These are phyloP conservation scores for Aspergillus mulundensis DNA, from an alignment of 495 filamentous ascomycete species.

Conservation along the genomic window DNA sequence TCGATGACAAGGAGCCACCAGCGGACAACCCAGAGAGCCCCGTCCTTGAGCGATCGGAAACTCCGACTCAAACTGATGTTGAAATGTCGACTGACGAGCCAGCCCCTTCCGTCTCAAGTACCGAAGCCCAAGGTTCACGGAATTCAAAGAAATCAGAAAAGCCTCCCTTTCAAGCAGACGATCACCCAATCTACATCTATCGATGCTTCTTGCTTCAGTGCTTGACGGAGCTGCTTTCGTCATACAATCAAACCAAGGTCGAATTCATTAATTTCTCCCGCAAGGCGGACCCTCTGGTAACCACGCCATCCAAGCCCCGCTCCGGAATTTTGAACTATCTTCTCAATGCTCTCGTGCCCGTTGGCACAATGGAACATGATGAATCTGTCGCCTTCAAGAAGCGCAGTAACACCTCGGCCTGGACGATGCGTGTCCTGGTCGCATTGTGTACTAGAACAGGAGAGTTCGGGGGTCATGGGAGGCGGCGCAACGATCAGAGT, in stretches of 20 bases:
- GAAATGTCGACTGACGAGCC: slow-evolving; percentile 45
- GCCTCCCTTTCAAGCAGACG: slow-evolving; percentile 78
- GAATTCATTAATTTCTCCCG: slow-evolving; percentile 99
- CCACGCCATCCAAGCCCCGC: slow-evolving; percentile 89
- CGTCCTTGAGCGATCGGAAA: slow-evolving; percentile 30
- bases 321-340: slow-evolving; percentile 92
- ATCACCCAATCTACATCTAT: slow-evolving; percentile 94
- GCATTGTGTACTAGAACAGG: slow-evolving; percentile 83
- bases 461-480: slow-evolving; percentile 51
- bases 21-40: slow-evolving; percentile 46
- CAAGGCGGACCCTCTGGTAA: slow-evolving; percentile 73
- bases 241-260: slow-evolving; percentile 89
- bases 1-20: slow-evolving; percentile 70
- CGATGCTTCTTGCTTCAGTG: slow-evolving; percentile 93
- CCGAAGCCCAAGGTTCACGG: slow-evolving; percentile 28
- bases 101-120: slow-evolving; percentile 35
- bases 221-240: slow-evolving; percentile 85
- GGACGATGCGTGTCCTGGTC: slow-evolving; percentile 79
- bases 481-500: slow-evolving; percentile 43
- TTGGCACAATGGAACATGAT: slow-evolving; percentile 67
- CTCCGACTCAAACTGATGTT: slow-evolving; percentile 46
- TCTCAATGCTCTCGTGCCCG: slow-evolving; percentile 75
- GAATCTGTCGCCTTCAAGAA: slow-evolving; percentile 78
- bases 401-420: slow-evolving; percentile 73
- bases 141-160: slow-evolving; percentile 64